Conservation (phyloP, 192 early-diverging fungal species). For the Fimicolochytrium jonesii region DNA sequence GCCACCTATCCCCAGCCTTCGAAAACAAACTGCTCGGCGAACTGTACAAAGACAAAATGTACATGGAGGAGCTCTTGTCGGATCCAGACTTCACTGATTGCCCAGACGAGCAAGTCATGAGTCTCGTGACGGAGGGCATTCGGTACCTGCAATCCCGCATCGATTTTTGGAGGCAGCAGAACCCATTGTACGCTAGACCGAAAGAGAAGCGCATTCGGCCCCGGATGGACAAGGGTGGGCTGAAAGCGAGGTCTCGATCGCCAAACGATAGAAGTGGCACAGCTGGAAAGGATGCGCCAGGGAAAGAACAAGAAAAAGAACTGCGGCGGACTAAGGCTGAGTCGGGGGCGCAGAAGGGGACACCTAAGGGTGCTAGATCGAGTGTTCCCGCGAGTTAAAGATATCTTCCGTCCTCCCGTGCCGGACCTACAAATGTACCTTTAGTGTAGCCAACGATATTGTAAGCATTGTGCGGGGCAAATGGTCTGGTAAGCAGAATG, state of each 20-base stretch:
- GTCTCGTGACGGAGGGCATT: slow-evolving; percentile 47
- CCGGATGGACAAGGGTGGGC: slow-evolving; percentile 32
- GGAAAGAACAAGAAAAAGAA: too few species aligned
- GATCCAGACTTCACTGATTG: slow-evolving; percentile 46
- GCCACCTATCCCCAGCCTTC: slow-evolving; percentile 30
- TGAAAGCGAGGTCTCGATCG: slow-evolving; percentile 4
- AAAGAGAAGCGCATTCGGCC: slow-evolving; percentile 41
- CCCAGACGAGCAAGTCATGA: slow-evolving; percentile 43
- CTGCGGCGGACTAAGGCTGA: not conserved
- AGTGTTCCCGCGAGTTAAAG: too few species aligned
- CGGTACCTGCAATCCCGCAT: slow-evolving; percentile 44
- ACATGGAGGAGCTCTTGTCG: slow-evolving; percentile 37
- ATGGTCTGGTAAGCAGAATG: too few species aligned
- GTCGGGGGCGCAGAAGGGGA: too few species aligned
- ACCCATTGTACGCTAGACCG: slow-evolving; percentile 51
- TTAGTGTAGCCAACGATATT: too few species aligned
- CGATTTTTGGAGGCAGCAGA: slow-evolving; percentile 60
- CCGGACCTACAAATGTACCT: too few species aligned
- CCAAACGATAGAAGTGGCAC: not conserved
- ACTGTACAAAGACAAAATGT: slow-evolving; percentile 52
- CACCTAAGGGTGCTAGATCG: too few species aligned
- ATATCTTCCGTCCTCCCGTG: too few species aligned
- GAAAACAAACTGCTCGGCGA: slow-evolving; percentile 50
- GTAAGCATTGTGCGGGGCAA: too few species aligned
- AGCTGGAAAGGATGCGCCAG: too few species aligned